Conservation (phyloP, 1,284 basidiomycete species). For the Tilletia walkeri region DNA sequence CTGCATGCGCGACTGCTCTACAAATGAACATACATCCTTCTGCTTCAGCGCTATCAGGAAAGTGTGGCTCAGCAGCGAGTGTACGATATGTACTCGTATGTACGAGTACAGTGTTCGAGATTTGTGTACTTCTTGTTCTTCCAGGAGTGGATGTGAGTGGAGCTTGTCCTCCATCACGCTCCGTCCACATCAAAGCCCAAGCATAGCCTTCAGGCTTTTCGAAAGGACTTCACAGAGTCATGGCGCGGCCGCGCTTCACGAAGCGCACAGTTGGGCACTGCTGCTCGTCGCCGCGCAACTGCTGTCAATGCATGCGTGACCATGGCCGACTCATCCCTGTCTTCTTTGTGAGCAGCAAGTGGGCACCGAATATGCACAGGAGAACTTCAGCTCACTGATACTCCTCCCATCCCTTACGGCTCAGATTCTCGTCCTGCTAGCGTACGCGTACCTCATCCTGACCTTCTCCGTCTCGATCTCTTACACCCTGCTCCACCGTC, state of each 20-base stretch:
- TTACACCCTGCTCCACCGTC: conserved; percentile 26
- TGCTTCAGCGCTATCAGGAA: too few relatives aligned
- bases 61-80: too few relatives aligned
- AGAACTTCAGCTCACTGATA: not conserved
- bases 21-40: too few relatives aligned
- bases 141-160: too few relatives aligned
- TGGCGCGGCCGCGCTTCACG: conserved; percentile 5
- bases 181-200: too few relatives aligned
- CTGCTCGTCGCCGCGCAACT: conserved; percentile 16
- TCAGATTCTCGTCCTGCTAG: conserved; percentile 28
- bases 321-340: conserved; percentile 34
- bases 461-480: conserved; percentile 31
- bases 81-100: too few relatives aligned
- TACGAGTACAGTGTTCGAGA: too few relatives aligned
- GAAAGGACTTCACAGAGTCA: not conserved
- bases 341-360: conserved; percentile 20
- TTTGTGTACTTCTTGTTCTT: too few relatives aligned
- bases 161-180: too few relatives aligned
- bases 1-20: not conserved
- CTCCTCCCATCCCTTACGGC: not conserved
- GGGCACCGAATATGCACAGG: not conserved
- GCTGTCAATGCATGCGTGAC: conserved; percentile 24
- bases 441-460: conserved; percentile 33
- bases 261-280: not conserved
- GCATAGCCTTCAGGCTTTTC: too few relatives aligned